Evolutionary conservation across 331 rosid species (phyloP), one percentile per base, ranked within the genome.

Genomic region (Arachis monticola): DNA sequence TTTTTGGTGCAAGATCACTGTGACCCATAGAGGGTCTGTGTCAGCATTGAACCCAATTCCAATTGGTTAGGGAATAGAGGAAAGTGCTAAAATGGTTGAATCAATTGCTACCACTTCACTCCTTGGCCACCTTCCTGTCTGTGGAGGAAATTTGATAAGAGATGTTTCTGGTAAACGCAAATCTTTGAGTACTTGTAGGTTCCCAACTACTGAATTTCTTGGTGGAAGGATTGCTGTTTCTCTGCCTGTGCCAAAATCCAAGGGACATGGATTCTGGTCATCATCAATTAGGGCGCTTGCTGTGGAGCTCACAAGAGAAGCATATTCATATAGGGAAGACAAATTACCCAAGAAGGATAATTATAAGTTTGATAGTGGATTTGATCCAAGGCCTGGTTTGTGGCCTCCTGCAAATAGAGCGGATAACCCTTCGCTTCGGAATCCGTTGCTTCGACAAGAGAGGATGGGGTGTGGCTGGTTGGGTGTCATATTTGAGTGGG

Each of bases 401-500:
- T 92, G 96, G 97, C 99, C 97, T n/a, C 99, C 97, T 0, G 87
- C 77, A 22, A 95, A 95, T 79, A 83, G 84, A 70, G 99, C 97
- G 0, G 96, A 95, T 77, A 92, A 88, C 48, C 89, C 96, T 46
- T 88, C 93, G 1, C 84, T 92, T 7, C 87, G 87, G 11, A 95
- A 95, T 70, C 99, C 99, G 0, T 83, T 95, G 84, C 96, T 92
- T 56, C 79, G 99, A 71, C 97, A 92, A 53, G 97, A 95, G 80
- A 87, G 91, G 87, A 95, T 95, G 97, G 97, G 99, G 1, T 90
- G 96, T 78, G 97, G 97, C 69, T 95, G 97, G 99, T 78, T 95
- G 76, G 96, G 96, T 66, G 99, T 87, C 50, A 92, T 95, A 83
- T 92, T 95, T 83, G 99, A 95, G 79, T 92, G 97, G 97, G 99